Base-by-base conservation (phyloP, 805 yeast species). In the Nakazawaea sp. region DNA sequence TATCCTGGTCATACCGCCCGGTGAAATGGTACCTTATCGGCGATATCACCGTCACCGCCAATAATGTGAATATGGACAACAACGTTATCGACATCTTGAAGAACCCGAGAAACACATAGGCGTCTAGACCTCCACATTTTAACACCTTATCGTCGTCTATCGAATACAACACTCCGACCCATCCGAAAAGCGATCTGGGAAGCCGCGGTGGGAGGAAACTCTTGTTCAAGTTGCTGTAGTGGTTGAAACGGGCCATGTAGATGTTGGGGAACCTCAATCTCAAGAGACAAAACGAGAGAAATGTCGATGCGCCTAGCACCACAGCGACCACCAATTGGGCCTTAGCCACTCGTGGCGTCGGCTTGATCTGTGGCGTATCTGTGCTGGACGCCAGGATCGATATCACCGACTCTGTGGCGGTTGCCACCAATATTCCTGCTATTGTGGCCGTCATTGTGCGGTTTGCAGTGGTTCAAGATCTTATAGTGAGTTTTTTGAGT, bases 221-320 rank as follows among this genome's bases (percentile, higher is more conserved):
- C 41, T 51, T 65, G 56, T 52, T 67, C 46, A 50, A 54, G 8
- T 40, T 46, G 36, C 59, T 66, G 38, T 68, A 58, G 38, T 74
- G 68, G 45, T 72, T 63, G 43, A 74, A 65, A 45, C 96, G 71
- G 9, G 96, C 92, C 43, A 89, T 89, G 49, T 86, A 90, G 16
- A 90, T 68, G 49, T 78, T 80, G 18, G 95, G 94, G 66, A 86
- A 81, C 36, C 74, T 70, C 36, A 75, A 72, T 31, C 96, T 62
- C 31, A 89, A 64, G 2, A 83, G 45, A 27, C 94, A 78, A 52
- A 90, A 90, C 2, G 77, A 51, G 2, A 78, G 35, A 35, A 88
- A 69, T 1, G 95, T 90, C 19, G 72, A 55, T 2, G 71, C 38
- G 0, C 97, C 98, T 17, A 88, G 56, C 0, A 73, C 52, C 0